Evolutionary conservation across 176 grass and related monocot genomes (phyloP), one percentile per base, ranked within the genome.

Genomic region (Paspalum notatum): DNA sequence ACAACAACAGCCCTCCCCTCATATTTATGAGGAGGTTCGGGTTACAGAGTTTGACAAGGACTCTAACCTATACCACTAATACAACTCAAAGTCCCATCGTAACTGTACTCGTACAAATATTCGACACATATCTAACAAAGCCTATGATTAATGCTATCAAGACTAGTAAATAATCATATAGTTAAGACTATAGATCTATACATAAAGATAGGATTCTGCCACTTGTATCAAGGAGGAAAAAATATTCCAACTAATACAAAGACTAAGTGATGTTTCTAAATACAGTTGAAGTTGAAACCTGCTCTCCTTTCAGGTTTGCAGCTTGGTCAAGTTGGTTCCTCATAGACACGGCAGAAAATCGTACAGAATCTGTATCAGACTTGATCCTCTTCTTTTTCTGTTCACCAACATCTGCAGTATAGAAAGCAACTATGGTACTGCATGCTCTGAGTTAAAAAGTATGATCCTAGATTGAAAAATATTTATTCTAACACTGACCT

Each of bases 381-480:
- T 98, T 98, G 56, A 94, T 87, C 56, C 96, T 91, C 81, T 98
- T 98, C 88, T 95, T 98, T 85, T 88, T 98, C 45, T 72, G 89
- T 37, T 98, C 92, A 55, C 55, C 87, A 32, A 85, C 82, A 91
- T 98, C 96, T 98, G 88, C 54, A 78, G 82, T 79, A 62, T 72
- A 93, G 76, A 79, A 64, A 87, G 12, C 20, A 89, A 75, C 8
- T 60, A 80, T 48, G 42, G 25, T 85, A 86, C 26, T 68, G 64
- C 41, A 42, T 79, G 50, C 7, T 75, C 49, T 53, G 42, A 68
- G 67, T 42, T 48, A 54, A 57, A 78, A 86, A 50, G 7, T 67
- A 59, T 39, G 55, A 81, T 64, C 38, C 55, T 70, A 68, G 44
- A 4, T 52, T 69, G 68, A 7, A 50, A 66, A 63, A 49, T 59